phyloP scores from a whole-genome alignment of 768 basidiomycete species.

The Tulasnella sp. region DNA sequence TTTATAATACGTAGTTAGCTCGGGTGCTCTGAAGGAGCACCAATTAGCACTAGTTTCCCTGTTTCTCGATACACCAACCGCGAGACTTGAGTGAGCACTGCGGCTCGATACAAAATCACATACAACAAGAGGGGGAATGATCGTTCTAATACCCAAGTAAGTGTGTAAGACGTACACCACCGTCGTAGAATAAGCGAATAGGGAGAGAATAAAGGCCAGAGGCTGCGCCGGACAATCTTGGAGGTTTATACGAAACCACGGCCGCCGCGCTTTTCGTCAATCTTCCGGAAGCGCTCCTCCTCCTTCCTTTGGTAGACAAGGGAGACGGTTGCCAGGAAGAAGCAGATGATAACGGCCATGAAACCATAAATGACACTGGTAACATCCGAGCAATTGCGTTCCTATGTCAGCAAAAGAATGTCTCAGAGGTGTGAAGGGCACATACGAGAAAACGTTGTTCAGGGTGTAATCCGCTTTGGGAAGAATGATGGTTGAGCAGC shows the following conservation, averaged over 20 bases:
- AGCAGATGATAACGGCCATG: conserved; percentile 65
- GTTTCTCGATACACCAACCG: background rate
- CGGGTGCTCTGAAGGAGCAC: background rate
- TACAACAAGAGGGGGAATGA: background rate
- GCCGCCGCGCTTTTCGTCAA: conserved; percentile 83
- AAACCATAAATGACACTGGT: conserved; percentile 57
- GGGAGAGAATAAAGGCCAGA: background rate
- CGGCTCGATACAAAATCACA: background rate
- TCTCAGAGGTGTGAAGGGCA: conserved; percentile 22
- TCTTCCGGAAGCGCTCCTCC: conserved; percentile 76
- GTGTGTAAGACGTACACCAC: background rate
- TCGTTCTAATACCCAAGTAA: background rate
- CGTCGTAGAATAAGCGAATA: conserved; percentile 7
- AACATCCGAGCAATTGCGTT: conserved; percentile 26
- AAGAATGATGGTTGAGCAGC: conserved; percentile 28
- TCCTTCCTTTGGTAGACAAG: conserved; percentile 82
- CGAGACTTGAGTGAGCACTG: background rate
- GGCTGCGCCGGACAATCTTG: background rate
- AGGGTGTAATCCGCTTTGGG: conserved; percentile 60
- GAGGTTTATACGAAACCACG: conserved; percentile 65
- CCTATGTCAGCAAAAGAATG: background rate
- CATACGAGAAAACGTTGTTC: conserved; percentile 78
- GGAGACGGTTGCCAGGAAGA: conserved; percentile 76
- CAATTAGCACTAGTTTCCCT: background rate
- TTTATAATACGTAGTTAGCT: conserved; percentile 3